These are phyloP conservation scores for Bipolaris oryzae DNA, from an alignment of 2,329 filamentous ascomycete species.

Conservation along the genomic window DNA sequence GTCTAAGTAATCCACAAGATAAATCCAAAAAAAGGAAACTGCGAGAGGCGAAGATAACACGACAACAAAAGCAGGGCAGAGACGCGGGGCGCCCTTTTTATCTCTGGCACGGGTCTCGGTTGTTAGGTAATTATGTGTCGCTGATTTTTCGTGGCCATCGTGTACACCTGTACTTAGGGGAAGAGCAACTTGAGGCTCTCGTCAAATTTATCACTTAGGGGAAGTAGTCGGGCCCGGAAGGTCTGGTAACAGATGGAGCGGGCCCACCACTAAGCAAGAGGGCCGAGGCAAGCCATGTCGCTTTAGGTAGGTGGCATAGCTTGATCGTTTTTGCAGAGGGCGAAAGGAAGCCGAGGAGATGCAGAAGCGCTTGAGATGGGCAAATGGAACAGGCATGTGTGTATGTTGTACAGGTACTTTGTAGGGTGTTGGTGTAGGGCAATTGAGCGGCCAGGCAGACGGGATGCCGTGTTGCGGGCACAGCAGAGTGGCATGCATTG, in stretches of 20 bases:
- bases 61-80: constrained; percentile 14
- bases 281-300: constrained; percentile 21
- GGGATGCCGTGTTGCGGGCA: not conserved
- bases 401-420: not conserved
- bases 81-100: constrained; percentile 35
- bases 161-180: constrained; percentile 44
- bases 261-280: constrained; percentile 35
- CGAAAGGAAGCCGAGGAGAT: not conserved
- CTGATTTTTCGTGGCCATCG: constrained; percentile 34
- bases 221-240: constrained; percentile 30
- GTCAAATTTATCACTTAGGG: constrained; percentile 40
- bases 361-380: not conserved
- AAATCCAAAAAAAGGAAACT: too few species aligned
- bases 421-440: not conserved
- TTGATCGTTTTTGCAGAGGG: not conserved
- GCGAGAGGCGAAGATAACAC: not conserved
- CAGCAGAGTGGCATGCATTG: not conserved
- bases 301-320: constrained; percentile 25
- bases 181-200: constrained; percentile 29
- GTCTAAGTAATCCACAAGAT: too few species aligned
- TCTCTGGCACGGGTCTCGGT: constrained; percentile 30
- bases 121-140: constrained; percentile 46
- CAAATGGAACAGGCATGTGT: not conserved
- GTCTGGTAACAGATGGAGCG: constrained; percentile 21
- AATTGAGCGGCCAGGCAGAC: not conserved